A percentile compares a stretch with the other conserved stretches of the same genome.
phyloP scores from a whole-genome alignment of 148 eudicot genomes.

The Rhododendron williamsianum region DNA sequence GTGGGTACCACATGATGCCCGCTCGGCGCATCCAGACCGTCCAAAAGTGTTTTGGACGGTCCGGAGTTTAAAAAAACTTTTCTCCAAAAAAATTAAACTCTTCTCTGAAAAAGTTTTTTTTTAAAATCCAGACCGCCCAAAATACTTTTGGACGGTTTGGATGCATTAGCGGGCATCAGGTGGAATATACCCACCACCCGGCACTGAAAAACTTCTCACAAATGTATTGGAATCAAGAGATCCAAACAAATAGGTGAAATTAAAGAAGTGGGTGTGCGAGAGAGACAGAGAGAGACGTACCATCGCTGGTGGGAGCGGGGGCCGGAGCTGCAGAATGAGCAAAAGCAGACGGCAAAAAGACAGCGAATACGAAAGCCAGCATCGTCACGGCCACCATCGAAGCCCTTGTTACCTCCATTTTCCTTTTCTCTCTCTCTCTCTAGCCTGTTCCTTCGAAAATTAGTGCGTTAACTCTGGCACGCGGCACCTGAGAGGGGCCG shows the following conservation, averaged over 20 bases:
- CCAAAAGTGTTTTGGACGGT: too few species aligned
- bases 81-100: too few species aligned
- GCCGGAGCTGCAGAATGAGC: constrained; percentile 45
- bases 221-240: background rate
- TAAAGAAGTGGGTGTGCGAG: background rate
- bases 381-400: constrained; percentile 33
- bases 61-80: too few species aligned
- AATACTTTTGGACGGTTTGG: too few species aligned
- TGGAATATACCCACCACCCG: too few species aligned
- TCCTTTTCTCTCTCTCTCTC: constrained; percentile 5
- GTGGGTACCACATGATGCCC: too few species aligned
- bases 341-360: constrained; percentile 10
- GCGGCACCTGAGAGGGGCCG: background rate
- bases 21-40: too few species aligned
- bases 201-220: too few species aligned
- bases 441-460: background rate
- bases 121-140: too few species aligned
- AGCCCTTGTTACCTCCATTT: constrained; percentile 39
- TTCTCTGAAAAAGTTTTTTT: too few species aligned
- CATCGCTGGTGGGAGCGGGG: constrained; percentile 49
- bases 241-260: background rate
- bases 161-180: too few species aligned
- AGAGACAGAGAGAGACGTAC: constrained; percentile 11
- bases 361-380: constrained; percentile 35
- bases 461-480: background rate